Evolutionary conservation across 2,329 filamentous ascomycete species (phyloP).

Genomic region (Aspergillus alliaceus): DNA sequence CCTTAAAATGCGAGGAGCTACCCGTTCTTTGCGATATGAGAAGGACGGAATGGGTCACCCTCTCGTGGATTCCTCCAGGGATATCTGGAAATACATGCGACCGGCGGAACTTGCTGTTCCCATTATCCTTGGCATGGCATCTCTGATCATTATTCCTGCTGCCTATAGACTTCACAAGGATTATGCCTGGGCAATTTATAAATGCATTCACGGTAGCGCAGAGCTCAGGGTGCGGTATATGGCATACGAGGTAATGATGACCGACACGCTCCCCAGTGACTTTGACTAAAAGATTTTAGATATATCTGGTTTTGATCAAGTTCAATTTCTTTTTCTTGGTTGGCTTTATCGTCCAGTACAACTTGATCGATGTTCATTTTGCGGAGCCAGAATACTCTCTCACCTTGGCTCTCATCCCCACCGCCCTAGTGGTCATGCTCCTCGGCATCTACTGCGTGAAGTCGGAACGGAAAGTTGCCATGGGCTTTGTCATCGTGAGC

Average conservation of each 20-base stretch:
- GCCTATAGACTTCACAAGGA: conserved; percentile 18
- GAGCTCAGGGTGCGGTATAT: conserved; percentile 11
- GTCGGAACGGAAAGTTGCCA: neutral
- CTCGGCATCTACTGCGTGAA: conserved; percentile 5
- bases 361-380: conserved; percentile 21
- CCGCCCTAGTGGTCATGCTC: conserved; percentile 12
- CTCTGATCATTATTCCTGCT: conserved; percentile 8
- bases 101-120: conserved; percentile 11
- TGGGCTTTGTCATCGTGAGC: neutral
- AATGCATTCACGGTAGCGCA: conserved; percentile 14
- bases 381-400: conserved; percentile 18
- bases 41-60: neutral
- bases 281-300: neutral
- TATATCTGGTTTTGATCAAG: conserved; percentile 19
- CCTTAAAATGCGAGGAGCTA: conserved; percentile 1
- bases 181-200: conserved; percentile 21
- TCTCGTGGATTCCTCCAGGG: conserved; percentile 10
- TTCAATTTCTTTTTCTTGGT: conserved; percentile 17
- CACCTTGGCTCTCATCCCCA: conserved; percentile 18
- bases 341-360: conserved; percentile 21
- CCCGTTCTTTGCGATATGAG: neutral
- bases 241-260: neutral
- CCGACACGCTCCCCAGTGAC: neutral
- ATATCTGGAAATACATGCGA: conserved; percentile 14
- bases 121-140: conserved; percentile 15